Conservation (phyloP, 768 basidiomycete genomes). For the Suillus americanus region DNA sequence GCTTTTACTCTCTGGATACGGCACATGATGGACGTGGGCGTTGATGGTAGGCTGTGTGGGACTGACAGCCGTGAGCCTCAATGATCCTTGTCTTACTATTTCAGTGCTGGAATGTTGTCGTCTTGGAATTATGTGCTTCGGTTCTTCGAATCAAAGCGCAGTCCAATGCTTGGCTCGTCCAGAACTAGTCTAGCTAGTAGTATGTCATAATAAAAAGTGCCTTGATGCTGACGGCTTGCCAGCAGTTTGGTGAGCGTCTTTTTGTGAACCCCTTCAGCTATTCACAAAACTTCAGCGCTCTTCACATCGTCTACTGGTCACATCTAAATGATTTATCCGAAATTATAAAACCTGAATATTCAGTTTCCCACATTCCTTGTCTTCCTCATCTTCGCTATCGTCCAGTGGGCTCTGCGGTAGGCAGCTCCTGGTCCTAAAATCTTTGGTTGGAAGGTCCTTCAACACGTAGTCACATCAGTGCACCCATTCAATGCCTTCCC, state of each 20-base stretch:
- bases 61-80: not conserved
- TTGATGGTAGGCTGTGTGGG: not conserved
- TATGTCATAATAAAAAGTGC: constrained; percentile 3
- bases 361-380: constrained; percentile 34
- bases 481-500: constrained; percentile 58
- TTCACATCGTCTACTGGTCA: constrained; percentile 15
- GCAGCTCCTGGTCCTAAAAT: constrained; percentile 41
- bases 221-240: constrained; percentile 11
- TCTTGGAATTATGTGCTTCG: not conserved
- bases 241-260: not conserved
- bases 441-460: constrained; percentile 19
- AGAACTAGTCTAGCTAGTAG: not conserved
- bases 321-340: constrained; percentile 22
- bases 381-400: constrained; percentile 30
- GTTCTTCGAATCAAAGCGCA: too few relatives aligned
- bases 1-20: not conserved
- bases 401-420: constrained; percentile 47
- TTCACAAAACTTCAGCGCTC: constrained; percentile 2
- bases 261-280: constrained; percentile 7
- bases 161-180: too few relatives aligned
- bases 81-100: not conserved
- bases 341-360: constrained; percentile 46
- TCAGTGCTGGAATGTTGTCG: constrained; percentile 4
- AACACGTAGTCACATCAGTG: not conserved
- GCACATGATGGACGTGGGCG: not conserved